phyloP scores from a whole-genome alignment of 2,329 filamentous ascomycete genomes.

The Fusarium continuum region DNA sequence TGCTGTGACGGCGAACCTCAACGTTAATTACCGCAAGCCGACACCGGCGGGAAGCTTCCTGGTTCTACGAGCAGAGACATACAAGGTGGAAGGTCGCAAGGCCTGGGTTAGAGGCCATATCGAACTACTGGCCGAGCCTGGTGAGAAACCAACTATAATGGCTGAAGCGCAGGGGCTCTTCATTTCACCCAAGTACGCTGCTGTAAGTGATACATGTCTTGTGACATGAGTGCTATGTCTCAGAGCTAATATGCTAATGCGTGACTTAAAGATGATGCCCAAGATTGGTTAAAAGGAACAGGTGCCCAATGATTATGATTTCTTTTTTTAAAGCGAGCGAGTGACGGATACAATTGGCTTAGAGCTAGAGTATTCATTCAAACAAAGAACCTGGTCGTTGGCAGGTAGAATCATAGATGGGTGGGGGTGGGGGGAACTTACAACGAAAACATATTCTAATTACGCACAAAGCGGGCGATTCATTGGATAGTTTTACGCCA shows the following conservation, averaged over 20 bases:
- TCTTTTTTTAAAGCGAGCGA: constrained; percentile 26
- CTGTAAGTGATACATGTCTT: constrained; percentile 60
- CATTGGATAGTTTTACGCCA: neutral
- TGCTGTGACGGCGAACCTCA: constrained; percentile 86
- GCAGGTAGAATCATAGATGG: neutral
- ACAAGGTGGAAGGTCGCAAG: constrained; percentile 89
- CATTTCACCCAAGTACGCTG: constrained; percentile 85
- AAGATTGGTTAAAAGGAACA: constrained; percentile 36
- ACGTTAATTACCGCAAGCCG: constrained; percentile 83
- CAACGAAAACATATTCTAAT: constrained; percentile 17
- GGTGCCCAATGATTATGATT: constrained; percentile 13
- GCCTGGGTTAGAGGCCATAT: constrained; percentile 91
- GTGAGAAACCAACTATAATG: constrained; percentile 71
- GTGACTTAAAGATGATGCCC: constrained; percentile 46
- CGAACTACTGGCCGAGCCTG: constrained; percentile 74
- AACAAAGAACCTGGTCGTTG: constrained; percentile 8
- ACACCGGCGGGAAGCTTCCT: constrained; percentile 78
- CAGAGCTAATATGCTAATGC: neutral
- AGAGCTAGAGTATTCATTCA: constrained; percentile 4
- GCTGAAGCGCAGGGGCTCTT: constrained; percentile 89
- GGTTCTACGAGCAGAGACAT: constrained; percentile 81
- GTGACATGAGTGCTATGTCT: neutral
- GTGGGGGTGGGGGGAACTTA: constrained; percentile 1
- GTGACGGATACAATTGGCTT: constrained; percentile 17
- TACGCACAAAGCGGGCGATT: constrained; percentile 6